Evolutionary conservation across 768 basidiomycete genomes (phyloP), one percentile per base, ranked within the genome.

Genomic region (Panaeolus cyanescens): DNA sequence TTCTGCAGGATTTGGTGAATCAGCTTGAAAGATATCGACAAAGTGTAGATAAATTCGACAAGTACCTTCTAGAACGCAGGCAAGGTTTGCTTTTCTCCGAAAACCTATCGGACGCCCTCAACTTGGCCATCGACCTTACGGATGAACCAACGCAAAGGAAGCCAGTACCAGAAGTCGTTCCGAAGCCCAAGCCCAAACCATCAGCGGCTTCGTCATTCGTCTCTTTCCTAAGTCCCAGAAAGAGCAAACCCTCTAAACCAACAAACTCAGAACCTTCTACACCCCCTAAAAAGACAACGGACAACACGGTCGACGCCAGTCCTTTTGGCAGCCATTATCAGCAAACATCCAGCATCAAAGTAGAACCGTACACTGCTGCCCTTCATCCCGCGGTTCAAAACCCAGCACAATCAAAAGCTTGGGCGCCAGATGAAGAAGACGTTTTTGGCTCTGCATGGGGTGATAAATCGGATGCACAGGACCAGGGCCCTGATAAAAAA

Each of bases 81-180:
- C 91, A 90, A 69, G 96, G 95, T 1, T 80, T 99, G 8, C 75
- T 96, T 17, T 97, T 96, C 73, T 90, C 91, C 3, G 95, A 97
- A 75, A 95, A 95, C 70, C 77, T 97, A 33, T 91, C 88, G 6
- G 96, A 98, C 67, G 96, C 96, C 3, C 79, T 98, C 60, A 90
- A 83, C 45, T 77, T 94, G 50, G 83, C 80, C 13, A 77, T 95
- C 58, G 90, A 95, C 60, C 73, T 91, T 22, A 77, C 80, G 2
- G 79, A 84, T 17, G 83, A 85, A 56, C 72, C 79, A 12, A 71
- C 64, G 61, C 65, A 65, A 37, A 62, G 69, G 34, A 62, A 68
- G 39, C 63, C 68, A 25, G 59, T 68, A n/a, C 59, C 74, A 12
- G 75, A 76, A 50, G 62, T 71, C 1, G 67, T 70, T 5, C 76